Evolutionary conservation across 2,329 filamentous ascomycete genomes (phyloP).

Genomic region (Fusarium ambrosium): DNA sequence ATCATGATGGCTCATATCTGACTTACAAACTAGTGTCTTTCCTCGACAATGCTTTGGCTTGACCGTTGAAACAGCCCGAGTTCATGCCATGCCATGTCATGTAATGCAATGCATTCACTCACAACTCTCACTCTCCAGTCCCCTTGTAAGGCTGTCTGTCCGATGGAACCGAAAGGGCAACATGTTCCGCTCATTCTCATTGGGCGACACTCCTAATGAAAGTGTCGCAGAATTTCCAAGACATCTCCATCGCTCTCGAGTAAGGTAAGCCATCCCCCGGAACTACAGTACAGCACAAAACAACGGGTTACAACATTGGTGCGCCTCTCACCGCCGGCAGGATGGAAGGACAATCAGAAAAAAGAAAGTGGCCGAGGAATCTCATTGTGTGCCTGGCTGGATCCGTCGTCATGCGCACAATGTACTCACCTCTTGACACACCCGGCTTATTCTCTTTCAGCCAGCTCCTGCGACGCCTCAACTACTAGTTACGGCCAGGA

Average conservation of each 20-base stretch:
- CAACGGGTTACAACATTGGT: slow-evolving; percentile 22
- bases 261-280: background rate
- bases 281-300: slow-evolving; percentile 2
- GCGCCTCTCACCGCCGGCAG: slow-evolving; percentile 33
- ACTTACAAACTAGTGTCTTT: background rate
- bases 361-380: slow-evolving; percentile 12
- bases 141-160: slow-evolving; percentile 11
- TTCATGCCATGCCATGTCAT: slow-evolving; percentile 38
- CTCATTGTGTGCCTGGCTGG: background rate
- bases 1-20: background rate
- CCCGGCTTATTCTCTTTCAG: slow-evolving; percentile 39
- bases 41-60: slow-evolving; percentile 8
- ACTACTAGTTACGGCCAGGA: slow-evolving; percentile 22
- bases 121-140: background rate
- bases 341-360: slow-evolving; percentile 6
- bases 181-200: slow-evolving; percentile 1
- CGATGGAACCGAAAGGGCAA: background rate
- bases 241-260: background rate
- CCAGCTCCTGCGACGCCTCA: slow-evolving; percentile 41
- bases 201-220: background rate
- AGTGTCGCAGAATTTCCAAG: slow-evolving; percentile 2
- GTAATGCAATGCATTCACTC: slow-evolving; percentile 35
- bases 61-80: slow-evolving; percentile 31
- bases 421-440: slow-evolving; percentile 13
- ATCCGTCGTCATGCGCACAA: slow-evolving; percentile 10